Percentiles rank a stretch among this genome's conserved stretches.
Evolutionary conservation across 495 filamentous ascomycete genomes (phyloP).

Genomic region (Clohesyomyces aquaticus): DNA sequence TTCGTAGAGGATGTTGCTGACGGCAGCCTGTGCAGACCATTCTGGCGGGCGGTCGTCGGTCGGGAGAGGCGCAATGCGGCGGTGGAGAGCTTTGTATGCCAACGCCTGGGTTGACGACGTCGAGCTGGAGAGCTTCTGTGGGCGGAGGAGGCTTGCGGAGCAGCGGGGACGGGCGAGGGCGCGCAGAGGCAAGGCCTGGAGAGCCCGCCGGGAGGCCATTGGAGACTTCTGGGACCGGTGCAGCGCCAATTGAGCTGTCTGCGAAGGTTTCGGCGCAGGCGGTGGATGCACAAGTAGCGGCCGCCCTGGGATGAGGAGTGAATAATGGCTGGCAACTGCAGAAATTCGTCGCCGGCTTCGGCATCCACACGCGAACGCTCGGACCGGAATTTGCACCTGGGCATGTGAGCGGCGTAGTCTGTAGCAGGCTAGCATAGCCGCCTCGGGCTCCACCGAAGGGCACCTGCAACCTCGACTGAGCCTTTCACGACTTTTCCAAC

Average conservation of each 20-base stretch:
- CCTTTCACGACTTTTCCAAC: slow-evolving; percentile 2
- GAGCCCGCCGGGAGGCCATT: slow-evolving; percentile 50
- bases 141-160: slow-evolving; percentile 25
- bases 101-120: slow-evolving; percentile 89
- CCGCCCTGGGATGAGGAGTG: too few species aligned
- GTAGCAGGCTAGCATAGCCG: too few species aligned
- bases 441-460: neutral
- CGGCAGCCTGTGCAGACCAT: slow-evolving; percentile 93
- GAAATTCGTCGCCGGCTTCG: slow-evolving; percentile 1
- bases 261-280: slow-evolving; percentile 1
- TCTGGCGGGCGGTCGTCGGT: slow-evolving; percentile 71
- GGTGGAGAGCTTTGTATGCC: slow-evolving; percentile 96
- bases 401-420: too few species aligned
- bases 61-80: slow-evolving; percentile 81
- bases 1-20: slow-evolving; percentile 98
- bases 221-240: slow-evolving; percentile 5
- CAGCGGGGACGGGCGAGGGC: slow-evolving; percentile 10
- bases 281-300: slow-evolving; percentile 12
- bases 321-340: neutral
- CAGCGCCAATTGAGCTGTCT: slow-evolving; percentile 32
- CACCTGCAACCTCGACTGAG: slow-evolving; percentile 47
- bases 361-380: neutral
- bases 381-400: neutral
- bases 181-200: slow-evolving; percentile 41
- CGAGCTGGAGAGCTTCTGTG: slow-evolving; percentile 41